Evolutionary conservation across 2,329 filamentous ascomycete species (phyloP).

Genomic region (Colletotrichum costaricense): DNA sequence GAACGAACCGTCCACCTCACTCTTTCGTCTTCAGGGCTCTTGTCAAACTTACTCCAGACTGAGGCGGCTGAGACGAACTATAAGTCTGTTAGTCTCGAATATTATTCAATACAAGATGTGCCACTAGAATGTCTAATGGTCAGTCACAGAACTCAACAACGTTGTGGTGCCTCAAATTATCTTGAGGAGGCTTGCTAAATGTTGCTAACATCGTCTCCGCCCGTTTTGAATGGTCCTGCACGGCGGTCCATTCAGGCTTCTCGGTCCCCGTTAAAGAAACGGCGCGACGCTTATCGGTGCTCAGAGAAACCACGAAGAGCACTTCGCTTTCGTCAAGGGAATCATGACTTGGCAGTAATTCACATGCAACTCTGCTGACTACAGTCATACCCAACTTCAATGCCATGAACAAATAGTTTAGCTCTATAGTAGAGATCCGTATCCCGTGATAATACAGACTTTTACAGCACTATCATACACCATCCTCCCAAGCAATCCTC

Average conservation of each 20-base stretch:
- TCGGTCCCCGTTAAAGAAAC: too few species aligned
- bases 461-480: conserved; percentile 37
- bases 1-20: neutral
- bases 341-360: neutral
- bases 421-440: conserved; percentile 32
- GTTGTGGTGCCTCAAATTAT: too few species aligned
- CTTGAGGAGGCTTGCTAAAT: too few species aligned
- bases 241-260: too few species aligned
- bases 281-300: too few species aligned
- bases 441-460: conserved; percentile 33
- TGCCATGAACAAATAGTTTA: conserved; percentile 12
- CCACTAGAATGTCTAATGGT: too few species aligned
- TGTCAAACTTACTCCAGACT: neutral
- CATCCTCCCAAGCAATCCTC: neutral
- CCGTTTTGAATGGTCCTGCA: too few species aligned
- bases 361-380: neutral
- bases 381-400: neutral
- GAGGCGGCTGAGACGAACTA: neutral
- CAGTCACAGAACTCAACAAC: too few species aligned
- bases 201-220: too few species aligned
- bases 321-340: neutral
- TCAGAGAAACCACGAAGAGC: too few species aligned
- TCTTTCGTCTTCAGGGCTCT: neutral
- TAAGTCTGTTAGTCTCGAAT: neutral
- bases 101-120: too few species aligned